Evolutionary conservation across 148 eudicot genomes (phyloP).

Genomic region (Cornus kousa): DNA sequence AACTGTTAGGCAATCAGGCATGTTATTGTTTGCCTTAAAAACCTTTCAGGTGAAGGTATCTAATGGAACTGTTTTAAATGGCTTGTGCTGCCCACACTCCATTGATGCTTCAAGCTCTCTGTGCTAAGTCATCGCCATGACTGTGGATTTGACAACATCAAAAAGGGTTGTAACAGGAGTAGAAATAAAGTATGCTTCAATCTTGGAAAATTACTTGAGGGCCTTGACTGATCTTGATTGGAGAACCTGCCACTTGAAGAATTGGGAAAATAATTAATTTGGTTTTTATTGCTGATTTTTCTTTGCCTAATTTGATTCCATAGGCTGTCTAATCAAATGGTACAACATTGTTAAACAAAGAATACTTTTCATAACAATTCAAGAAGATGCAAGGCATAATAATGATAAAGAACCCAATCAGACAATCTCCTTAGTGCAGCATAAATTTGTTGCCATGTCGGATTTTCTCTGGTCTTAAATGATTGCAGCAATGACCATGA

Average conservation of each 20-base stretch:
- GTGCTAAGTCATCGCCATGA: not conserved
- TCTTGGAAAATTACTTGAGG: slow-evolving; percentile 11
- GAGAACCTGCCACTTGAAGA: not conserved
- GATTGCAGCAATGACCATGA: not conserved
- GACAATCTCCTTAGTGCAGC: not conserved
- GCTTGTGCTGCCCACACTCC: not conserved
- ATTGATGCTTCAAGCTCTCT: slow-evolving; percentile 2
- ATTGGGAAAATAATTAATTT: not conserved
- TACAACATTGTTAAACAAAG: not conserved
- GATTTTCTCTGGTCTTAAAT: not conserved
- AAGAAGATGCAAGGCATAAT: not conserved
- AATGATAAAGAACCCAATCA: slow-evolving; percentile 1
- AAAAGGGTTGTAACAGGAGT: slow-evolving; percentile 14
- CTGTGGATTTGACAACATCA: slow-evolving; percentile 29
- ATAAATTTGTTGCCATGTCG: not conserved
- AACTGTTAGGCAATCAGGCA: not conserved
- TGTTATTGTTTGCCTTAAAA: not conserved
- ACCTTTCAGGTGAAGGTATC: not conserved
- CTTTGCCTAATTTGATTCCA: slow-evolving; percentile 14
- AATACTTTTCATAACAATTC: not conserved
- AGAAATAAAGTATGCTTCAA: slow-evolving; percentile 9
- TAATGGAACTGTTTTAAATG: not conserved
- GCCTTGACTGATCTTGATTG: slow-evolving; percentile 22
- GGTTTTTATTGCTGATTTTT: not conserved
- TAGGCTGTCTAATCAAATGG: slow-evolving; percentile 11